Evolutionary conservation across 2,329 filamentous ascomycete species (phyloP).

Genomic region (Ceratocystis ficicola): DNA sequence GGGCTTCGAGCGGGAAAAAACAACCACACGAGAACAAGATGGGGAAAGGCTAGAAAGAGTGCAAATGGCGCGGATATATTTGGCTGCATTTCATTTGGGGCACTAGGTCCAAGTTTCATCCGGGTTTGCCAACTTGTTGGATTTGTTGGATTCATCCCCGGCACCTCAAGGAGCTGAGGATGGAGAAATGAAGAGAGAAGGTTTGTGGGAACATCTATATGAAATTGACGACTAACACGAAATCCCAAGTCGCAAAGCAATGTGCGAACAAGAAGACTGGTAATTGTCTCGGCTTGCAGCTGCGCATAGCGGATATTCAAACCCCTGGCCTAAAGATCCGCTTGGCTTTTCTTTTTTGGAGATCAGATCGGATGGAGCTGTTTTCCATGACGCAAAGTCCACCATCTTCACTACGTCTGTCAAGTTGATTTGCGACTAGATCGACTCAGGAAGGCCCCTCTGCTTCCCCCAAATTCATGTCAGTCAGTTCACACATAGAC

Average conservation of each 20-base stretch:
- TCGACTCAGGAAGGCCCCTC: too few species aligned
- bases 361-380: not conserved
- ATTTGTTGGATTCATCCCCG: not conserved
- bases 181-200: not conserved
- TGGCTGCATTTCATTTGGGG: conserved; percentile 1
- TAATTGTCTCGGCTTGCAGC: too few species aligned
- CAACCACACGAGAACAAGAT: not conserved
- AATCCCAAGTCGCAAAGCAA: too few species aligned
- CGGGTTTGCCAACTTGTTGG: not conserved
- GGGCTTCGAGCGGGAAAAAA: too few species aligned
- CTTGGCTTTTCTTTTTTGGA: not conserved
- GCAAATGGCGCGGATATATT: not conserved
- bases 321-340: not conserved
- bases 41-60: not conserved
- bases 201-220: not conserved
- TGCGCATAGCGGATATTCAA: too few species aligned
- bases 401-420: too few species aligned
- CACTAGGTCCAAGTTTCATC: not conserved
- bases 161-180: not conserved
- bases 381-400: too few species aligned
- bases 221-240: too few species aligned
- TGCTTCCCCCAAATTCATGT: not conserved
- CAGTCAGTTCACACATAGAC: not conserved
- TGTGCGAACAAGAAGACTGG: too few species aligned
- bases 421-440: too few species aligned